Evolutionary conservation across 495 filamentous ascomycete genomes (phyloP), one percentile per base, ranked within the genome.

Genomic region (Barbatosphaeria neglecta): DNA sequence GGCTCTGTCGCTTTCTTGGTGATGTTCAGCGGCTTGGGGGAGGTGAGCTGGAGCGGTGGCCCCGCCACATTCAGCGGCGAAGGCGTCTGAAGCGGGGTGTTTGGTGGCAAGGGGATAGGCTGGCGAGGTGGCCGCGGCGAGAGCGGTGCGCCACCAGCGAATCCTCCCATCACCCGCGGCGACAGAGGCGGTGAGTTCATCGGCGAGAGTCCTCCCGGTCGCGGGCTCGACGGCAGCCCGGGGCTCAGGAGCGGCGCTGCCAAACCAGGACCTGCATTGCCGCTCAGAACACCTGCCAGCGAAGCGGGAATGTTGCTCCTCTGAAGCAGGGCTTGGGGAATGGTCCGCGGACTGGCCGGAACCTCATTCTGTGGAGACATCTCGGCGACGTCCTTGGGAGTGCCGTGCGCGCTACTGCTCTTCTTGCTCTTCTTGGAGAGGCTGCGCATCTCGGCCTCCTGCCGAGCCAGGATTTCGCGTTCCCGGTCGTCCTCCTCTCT

Each of bases 401-500:
- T 63, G 28, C 61, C 63, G 41, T 67, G 66, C 41, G 66, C 63
- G 44, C 68, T 68, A 43, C 63, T 63, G 41, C 72, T 73, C 52
- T 78, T 77, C 62, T 66, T 71, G 52, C 73, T 75, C 57, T 80
- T 83, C 60, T 78, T 80, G 6, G 80, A 88, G 35, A 72, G 58
- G 62, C 79, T 87, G 43, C 76, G 72, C 37, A 68, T 59, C 50
- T 83, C 80, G 17, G 77, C 68, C 47, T 90, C 84, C 53, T 75
- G 76, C 44, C 68, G 57, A 15, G 80, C 69, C 8, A 80, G 57
- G 6, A 76, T 73, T 61, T 89, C 86, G 31, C 89, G 79, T 41
- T 88, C 78, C 45, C 72, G 70, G 50, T 96, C 89, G 56, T 96
- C 89, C 43, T 92, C 88, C 58, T 89, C 87, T 48, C 89, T 77